Evolutionary conservation across 345 rosid genomes (phyloP).

Genomic region (Kandelia obovata): DNA sequence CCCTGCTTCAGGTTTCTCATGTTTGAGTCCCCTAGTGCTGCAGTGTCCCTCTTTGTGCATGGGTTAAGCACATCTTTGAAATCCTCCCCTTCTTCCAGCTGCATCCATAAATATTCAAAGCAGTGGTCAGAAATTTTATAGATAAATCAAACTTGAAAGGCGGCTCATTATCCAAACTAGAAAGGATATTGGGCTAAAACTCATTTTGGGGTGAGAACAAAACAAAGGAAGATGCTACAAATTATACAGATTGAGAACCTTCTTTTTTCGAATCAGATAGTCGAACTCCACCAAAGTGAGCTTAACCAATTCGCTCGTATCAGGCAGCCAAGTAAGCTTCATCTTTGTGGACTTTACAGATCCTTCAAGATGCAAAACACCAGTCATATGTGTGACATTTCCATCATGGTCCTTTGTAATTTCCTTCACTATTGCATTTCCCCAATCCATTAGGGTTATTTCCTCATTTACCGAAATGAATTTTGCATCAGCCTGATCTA

Average conservation of each 20-base stretch:
- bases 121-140: no score
- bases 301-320: conserved; percentile 50
- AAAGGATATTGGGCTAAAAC: no score
- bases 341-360: conserved; percentile 83
- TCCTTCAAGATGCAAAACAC: conserved; percentile 76
- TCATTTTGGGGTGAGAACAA: no score
- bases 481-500: conserved; percentile 70
- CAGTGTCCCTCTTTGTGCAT: conserved; percentile 60
- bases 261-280: conserved; percentile 67
- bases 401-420: conserved; percentile 59
- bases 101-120: conserved; percentile 14
- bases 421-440: conserved; percentile 75
- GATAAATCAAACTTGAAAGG: no score
- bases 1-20: conserved; percentile 70
- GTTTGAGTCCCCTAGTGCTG: conserved; percentile 82
- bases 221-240: no score
- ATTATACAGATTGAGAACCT: conserved; percentile 30
- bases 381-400: conserved; percentile 47
- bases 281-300: conserved; percentile 59
- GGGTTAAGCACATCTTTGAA: conserved; percentile 65
- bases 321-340: conserved; percentile 90
- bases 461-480: conserved; percentile 68
- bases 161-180: no score
- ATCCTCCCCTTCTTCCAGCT: conserved; percentile 91
- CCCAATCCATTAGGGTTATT: conserved; percentile 94